Conservation (phyloP, 2,329 filamentous ascomycete species). For the Aureobasidium sp. region DNA sequence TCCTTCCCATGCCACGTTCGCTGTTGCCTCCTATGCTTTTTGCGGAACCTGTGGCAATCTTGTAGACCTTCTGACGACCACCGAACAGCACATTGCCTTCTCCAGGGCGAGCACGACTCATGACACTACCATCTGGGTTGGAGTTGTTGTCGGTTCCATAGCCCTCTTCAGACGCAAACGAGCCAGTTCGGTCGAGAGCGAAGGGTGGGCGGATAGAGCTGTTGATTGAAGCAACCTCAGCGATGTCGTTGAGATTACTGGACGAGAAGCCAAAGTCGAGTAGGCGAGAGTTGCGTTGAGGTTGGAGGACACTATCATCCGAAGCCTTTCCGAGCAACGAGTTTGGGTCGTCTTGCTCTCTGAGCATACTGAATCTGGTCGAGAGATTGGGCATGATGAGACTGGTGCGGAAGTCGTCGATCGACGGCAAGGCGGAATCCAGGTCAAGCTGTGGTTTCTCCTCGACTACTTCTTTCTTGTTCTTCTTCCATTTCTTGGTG, state of each 20-base stretch:
- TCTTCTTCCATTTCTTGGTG: slow-evolving; percentile 40
- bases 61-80: slow-evolving; percentile 91
- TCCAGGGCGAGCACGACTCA: slow-evolving; percentile 71
- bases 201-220: slow-evolving; percentile 55
- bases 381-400: slow-evolving; percentile 92
- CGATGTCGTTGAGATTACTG: slow-evolving; percentile 68
- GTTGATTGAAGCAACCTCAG: slow-evolving; percentile 77
- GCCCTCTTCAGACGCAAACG: slow-evolving; percentile 56
- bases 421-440: slow-evolving; percentile 64
- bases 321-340: slow-evolving; percentile 89
- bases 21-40: slow-evolving; percentile 35
- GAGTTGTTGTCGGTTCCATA: slow-evolving; percentile 60
- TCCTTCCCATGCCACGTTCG: slow-evolving; percentile 50
- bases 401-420: slow-evolving; percentile 90
- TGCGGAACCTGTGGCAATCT: slow-evolving; percentile 55
- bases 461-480: slow-evolving; percentile 45
- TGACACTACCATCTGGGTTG: slow-evolving; percentile 59
- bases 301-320: slow-evolving; percentile 85
- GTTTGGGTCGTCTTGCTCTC: slow-evolving; percentile 86
- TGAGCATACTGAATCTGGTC: slow-evolving; percentile 90
- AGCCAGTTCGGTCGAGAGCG: slow-evolving; percentile 52
- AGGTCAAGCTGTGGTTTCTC: slow-evolving; percentile 66
- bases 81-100: slow-evolving; percentile 94
- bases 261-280: slow-evolving; percentile 58
- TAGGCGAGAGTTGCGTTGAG: slow-evolving; percentile 72